Conservation (phyloP, 768 basidiomycete species). For the Glaciozyma antarctica region DNA sequence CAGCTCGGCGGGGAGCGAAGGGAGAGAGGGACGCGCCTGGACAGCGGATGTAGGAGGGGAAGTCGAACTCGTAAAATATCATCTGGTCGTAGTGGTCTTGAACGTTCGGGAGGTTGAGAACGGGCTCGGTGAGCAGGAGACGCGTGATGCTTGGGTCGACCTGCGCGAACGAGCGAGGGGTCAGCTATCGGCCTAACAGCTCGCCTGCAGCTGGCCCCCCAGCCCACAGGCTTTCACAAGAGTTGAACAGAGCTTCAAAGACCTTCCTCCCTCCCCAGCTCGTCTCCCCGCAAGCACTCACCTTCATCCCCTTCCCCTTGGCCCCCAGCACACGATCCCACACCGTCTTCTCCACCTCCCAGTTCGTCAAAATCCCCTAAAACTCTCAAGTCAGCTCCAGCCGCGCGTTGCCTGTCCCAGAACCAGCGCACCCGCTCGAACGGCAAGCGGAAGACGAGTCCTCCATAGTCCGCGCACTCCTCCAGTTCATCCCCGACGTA, state of each 20-base stretch:
- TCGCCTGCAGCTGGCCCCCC: background rate
- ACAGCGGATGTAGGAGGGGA: conserved; percentile 66
- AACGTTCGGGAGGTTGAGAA: conserved; percentile 84
- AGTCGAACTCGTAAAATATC: conserved; percentile 93
- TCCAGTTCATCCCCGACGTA: conserved; percentile 78
- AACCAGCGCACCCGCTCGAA: conserved; percentile 64
- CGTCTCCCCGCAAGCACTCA: conserved; percentile 45
- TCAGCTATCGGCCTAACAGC: background rate
- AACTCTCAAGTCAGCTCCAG: background rate
- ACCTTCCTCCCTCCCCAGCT: conserved; percentile 34
- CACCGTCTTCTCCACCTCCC: conserved; percentile 88
- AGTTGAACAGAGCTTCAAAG: background rate
- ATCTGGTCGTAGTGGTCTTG: conserved; percentile 92
- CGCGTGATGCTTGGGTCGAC: conserved; percentile 62
- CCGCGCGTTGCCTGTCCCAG: background rate
- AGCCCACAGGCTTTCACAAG: background rate
- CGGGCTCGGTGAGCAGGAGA: conserved; percentile 82
- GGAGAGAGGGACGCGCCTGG: conserved; percentile 53
- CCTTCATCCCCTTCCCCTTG: conserved; percentile 34
- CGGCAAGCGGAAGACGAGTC: conserved; percentile 70
- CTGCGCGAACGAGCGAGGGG: conserved; percentile 42
- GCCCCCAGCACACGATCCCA: conserved; percentile 87
- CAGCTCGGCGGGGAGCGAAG: background rate
- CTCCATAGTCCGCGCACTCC: conserved; percentile 65
- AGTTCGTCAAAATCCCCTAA: conserved; percentile 85